Base-by-base conservation (phyloP, 1,284 basidiomycete genomes). In the Peniophora sp. region DNA sequence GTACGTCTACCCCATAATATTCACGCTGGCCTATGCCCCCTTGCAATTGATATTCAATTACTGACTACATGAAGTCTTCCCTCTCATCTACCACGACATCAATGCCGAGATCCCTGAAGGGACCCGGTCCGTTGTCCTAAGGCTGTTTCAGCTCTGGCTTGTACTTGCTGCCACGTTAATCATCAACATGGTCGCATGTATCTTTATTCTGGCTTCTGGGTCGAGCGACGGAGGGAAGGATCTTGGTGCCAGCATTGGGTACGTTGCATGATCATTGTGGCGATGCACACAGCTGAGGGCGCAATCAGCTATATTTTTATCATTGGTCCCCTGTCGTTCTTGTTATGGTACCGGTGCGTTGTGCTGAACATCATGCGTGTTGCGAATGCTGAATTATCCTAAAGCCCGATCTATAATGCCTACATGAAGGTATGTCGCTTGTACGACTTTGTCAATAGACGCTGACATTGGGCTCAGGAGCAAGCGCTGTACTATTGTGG, bases 81-180 rank as follows among this genome's bases (percentile, higher is more conserved):
- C 95, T 18, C 72, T 99, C 60, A 86, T 98, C 64, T 97, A 86
- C 71, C 96, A 98, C 68, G 88, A 91, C 52, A 95, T 98, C 60
- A 66, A 75, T 53, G 85, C 88, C 54, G 92, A 98, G 64, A 95
- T 98, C 49, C 88, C 93, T 3, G 81, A 89, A 56, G 81, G 85
- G 20, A 86, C 85, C 51, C 85, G 83, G 56, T 76, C 82, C 3
- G 78, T 94, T 58, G 86, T 97, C 58, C 85, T 83, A 51, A 84
- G 92, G 46, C 68, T 99, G 53, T 96, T 91, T 66, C 83, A 87
- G 60, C 77, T 93, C 60, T 95, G 92, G 92, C 82, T 93, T 39
- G 81, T 89, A 53, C 83, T 95, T 23, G 60, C 84, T 12, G 78
- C 67, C 18, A 93, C 92, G 1, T 74, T 99, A 32, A 65, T 93